phyloP scores from a whole-genome alignment of 176 grass and related monocot species.

The Miscanthus lutarioriparius region DNA sequence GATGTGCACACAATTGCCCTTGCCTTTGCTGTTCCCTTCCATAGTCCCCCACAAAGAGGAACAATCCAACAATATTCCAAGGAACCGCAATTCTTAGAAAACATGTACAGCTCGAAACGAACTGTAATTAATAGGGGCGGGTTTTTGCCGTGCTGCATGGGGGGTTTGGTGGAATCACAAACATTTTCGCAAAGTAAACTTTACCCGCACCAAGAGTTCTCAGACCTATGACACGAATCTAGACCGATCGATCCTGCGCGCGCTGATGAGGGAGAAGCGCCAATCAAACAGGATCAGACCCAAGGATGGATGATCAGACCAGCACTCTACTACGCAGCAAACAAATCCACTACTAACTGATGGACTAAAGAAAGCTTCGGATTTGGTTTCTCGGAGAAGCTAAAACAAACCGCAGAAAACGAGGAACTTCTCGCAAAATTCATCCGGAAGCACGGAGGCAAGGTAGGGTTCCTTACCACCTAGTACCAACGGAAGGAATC shows the following conservation, averaged over 20 bases:
- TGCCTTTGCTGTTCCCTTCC: conserved; percentile 1
- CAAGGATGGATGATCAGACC: not conserved
- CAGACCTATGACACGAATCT: not conserved
- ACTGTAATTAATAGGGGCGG: not conserved
- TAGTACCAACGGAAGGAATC: not conserved
- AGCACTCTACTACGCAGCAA: not conserved
- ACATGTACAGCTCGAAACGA: not conserved
- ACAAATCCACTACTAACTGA: not conserved
- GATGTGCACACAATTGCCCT: not conserved
- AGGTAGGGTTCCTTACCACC: conserved; percentile 34
- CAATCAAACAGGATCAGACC: not conserved
- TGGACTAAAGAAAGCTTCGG: not conserved
- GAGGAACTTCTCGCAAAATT: not conserved
- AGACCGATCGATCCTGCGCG: conserved; percentile 2
- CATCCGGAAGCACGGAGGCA: not conserved
- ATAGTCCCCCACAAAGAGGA: not conserved
- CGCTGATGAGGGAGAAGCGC: not conserved
- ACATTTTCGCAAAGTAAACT: not conserved
- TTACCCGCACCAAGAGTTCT: not conserved
- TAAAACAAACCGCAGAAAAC: not conserved
- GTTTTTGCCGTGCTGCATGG: not conserved
- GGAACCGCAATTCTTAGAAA: not conserved
- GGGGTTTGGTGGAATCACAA: not conserved
- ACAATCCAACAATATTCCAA: not conserved
- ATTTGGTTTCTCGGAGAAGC: not conserved